Evolutionary conservation across 176 grass and related monocot genomes (phyloP).

Genomic region (Elaeis guineensis): DNA sequence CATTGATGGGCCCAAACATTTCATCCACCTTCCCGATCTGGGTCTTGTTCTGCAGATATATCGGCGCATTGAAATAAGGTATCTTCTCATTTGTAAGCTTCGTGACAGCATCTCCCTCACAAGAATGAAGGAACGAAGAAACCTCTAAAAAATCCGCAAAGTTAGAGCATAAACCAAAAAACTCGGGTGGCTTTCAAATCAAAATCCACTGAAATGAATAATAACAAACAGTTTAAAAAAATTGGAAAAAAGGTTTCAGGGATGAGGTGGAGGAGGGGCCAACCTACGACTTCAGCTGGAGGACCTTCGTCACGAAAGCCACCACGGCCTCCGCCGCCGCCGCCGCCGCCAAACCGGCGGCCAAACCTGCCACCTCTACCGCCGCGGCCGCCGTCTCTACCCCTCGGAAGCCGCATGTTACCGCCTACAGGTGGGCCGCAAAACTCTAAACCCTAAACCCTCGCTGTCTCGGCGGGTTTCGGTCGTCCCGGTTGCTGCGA

Average conservation of each 20-base stretch:
- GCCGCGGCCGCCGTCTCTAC: constrained; percentile 37
- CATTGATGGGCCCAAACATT: constrained; percentile 97
- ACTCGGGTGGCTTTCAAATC: too few relatives aligned
- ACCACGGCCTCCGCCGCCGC: constrained; percentile 37
- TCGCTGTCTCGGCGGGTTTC: too few relatives aligned
- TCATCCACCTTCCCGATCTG: constrained; percentile 97
- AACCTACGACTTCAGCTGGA: constrained; percentile 80
- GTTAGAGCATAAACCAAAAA: too few relatives aligned
- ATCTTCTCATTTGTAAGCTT: constrained; percentile 98
- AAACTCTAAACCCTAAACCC: too few relatives aligned
- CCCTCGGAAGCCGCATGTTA: constrained; percentile 82
- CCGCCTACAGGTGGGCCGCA: too few relatives aligned
- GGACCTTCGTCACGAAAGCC: constrained; percentile 89
- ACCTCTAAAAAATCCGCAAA: constrained; percentile 42
- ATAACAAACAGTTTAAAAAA: too few relatives aligned
- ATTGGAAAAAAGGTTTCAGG: not conserved
- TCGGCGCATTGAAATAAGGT: constrained; percentile 89
- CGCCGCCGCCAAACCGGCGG: constrained; percentile 2
- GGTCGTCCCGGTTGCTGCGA: too few relatives aligned
- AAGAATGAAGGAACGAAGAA: constrained; percentile 77
- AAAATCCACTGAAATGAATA: too few relatives aligned
- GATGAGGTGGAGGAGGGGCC: not conserved
- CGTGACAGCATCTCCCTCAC: constrained; percentile 80
- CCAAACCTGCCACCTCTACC: constrained; percentile 10
- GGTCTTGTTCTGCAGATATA: constrained; percentile 92